Evolutionary conservation across 108 stramenopile genomes (phyloP).

Genomic region (Schizochytrium sp.): DNA sequence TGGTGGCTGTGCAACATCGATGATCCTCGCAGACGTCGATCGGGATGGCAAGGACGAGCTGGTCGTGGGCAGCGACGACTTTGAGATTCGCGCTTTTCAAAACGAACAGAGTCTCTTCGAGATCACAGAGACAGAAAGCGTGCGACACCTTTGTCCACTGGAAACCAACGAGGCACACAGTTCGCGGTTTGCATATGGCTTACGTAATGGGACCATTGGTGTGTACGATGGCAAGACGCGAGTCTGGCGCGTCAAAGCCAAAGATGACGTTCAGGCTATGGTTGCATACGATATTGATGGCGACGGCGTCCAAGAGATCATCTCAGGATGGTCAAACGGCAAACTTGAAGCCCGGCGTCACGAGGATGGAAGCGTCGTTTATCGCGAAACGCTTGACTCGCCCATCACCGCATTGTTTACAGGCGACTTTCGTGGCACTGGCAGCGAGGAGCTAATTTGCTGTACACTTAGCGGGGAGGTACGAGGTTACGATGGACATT

Average conservation of each 20-base stretch:
- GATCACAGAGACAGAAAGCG: constrained; percentile 43
- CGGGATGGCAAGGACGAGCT: constrained; percentile 24
- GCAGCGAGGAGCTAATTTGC: constrained; percentile 26
- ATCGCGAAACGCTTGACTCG: background rate
- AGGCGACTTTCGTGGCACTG: constrained; percentile 25
- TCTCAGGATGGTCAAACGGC: constrained; percentile 47
- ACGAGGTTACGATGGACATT: constrained; percentile 24
- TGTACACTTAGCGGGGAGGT: constrained; percentile 31
- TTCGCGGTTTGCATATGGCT: constrained; percentile 35
- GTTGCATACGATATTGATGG: constrained; percentile 38
- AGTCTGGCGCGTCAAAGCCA: constrained; percentile 53
- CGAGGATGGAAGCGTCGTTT: constrained; percentile 25
- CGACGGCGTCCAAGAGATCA: constrained; percentile 41
- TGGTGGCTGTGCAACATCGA: constrained; percentile 43
- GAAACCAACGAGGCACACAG: background rate
- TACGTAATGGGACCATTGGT: constrained; percentile 52
- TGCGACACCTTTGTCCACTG: constrained; percentile 9
- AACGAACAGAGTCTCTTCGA: constrained; percentile 37
- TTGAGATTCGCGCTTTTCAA: constrained; percentile 30
- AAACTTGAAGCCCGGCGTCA: constrained; percentile 27
- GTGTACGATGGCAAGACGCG: constrained; percentile 39
- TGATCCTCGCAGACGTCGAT: constrained; percentile 22
- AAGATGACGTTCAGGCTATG: constrained; percentile 33
- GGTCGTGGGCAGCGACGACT: constrained; percentile 40
- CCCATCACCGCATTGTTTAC: constrained; percentile 15